phyloP scores from a whole-genome alignment of 2,329 filamentous ascomycete genomes.

The Pyrenochaeta sp. region DNA sequence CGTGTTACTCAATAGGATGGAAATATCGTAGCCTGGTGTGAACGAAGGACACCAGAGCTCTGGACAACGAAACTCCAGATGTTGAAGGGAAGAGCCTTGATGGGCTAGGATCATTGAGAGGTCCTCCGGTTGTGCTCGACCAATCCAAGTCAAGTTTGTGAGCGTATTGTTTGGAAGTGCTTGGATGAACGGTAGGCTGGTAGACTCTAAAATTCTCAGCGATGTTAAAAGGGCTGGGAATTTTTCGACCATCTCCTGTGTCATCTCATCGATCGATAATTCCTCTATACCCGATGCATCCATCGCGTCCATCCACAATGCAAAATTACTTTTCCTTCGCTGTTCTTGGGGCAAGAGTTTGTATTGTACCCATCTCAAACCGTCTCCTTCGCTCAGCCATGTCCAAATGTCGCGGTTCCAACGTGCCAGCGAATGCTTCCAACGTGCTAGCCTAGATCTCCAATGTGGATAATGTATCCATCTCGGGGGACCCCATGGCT shows the following conservation, averaged over 20 bases:
- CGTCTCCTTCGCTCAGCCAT: no score
- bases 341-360: neutral
- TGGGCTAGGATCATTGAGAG: slow-evolving; percentile 7
- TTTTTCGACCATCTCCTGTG: slow-evolving; percentile 1
- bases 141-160: slow-evolving; percentile 8
- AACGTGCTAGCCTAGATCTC: no score
- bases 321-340: slow-evolving; percentile 12
- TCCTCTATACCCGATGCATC: slow-evolving; percentile 16
- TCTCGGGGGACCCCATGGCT: neutral
- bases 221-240: neutral
- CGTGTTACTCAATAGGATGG: slow-evolving; percentile 6
- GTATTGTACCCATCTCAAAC: slow-evolving; percentile 3
- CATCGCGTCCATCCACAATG: slow-evolving; percentile 23
- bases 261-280: slow-evolving; percentile 1
- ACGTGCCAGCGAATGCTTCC: no score
- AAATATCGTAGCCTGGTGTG: slow-evolving; percentile 1
- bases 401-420: no score
- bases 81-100: slow-evolving; percentile 15
- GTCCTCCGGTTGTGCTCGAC: neutral
- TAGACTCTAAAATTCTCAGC: slow-evolving; percentile 8
- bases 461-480: slow-evolving; percentile 1
- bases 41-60: slow-evolving; percentile 1
- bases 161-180: slow-evolving; percentile 11
- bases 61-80: slow-evolving; percentile 8
- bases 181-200: slow-evolving; percentile 9